Evolutionary conservation across 2,329 filamentous ascomycete genomes (phyloP), one percentile per base, ranked within the genome.

Genomic region (Neofusicoccum parvum): DNA sequence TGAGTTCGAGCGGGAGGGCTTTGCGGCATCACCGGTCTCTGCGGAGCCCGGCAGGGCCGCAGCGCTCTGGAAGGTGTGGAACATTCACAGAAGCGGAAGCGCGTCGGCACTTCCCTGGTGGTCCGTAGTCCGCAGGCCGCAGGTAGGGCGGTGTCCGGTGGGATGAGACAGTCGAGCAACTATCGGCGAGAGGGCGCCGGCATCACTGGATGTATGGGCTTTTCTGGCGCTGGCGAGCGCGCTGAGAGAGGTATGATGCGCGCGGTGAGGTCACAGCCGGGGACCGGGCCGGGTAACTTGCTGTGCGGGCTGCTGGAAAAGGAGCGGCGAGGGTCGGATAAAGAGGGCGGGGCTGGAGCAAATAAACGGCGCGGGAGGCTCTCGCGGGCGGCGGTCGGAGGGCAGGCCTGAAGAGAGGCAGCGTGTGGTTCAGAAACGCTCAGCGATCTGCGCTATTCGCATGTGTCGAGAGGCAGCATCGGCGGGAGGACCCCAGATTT

Each of bases 21-120:
- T 81, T 72, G 72, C 15, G 50, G 41, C 50, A 10, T 64, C 62
- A 17, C 51, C 62, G 62, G 32, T 36, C 7, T 64, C 62, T 34
- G 49, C 39, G 9, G 62, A 37, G 41, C 39, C 62, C 32, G 50
- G 50, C 39, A 49, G 43, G 41, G 32, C 51, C n/a, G 41, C 50
- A 15, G 62, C 74, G 50, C 69, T 70, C 63, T 80, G 79, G 66
- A 82, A 82, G 5, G 80, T 81, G 69, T 81, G 79, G 68, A 80
- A 82, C 80, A 81, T 81, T 49, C 17, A 27, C 36, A 27, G 39
- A 2, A 64, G 49, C 27, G 17, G 37, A 54, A 50, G 59, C 17
- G 46, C 59, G 37, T 54, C 51, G 34, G 51, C 51, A 43, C 54
- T 23, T n/a, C 36, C n/a, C 20, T 37, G 15, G 17, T 3, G 23